phyloP scores from a whole-genome alignment of 768 basidiomycete species.

The Collybiopsis luxurians region DNA sequence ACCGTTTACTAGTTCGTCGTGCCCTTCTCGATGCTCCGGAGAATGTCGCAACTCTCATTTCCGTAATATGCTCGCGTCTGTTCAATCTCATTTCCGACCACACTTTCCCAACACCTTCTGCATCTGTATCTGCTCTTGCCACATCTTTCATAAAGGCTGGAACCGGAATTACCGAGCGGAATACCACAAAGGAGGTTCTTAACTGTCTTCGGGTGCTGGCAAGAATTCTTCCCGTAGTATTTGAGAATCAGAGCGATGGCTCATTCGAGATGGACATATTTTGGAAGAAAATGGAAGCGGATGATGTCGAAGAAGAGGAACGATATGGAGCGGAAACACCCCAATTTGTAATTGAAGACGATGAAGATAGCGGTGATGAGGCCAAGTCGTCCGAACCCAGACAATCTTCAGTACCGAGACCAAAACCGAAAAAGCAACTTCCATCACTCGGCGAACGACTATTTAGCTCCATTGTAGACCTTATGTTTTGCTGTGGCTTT shows the following conservation, averaged over 20 bases:
- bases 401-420: slow-evolving; percentile 16
- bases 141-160: slow-evolving; percentile 67
- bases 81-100: slow-evolving; percentile 78
- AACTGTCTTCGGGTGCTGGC: slow-evolving; percentile 92
- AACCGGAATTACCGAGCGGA: slow-evolving; percentile 43
- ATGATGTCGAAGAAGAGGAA: slow-evolving; percentile 28
- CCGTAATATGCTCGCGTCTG: slow-evolving; percentile 62
- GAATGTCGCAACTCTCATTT: slow-evolving; percentile 82
- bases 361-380: slow-evolving; percentile 47
- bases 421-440: slow-evolving; percentile 41
- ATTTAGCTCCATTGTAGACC: slow-evolving; percentile 76
- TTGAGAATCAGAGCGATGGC: slow-evolving; percentile 69
- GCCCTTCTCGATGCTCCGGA: slow-evolving; percentile 80
- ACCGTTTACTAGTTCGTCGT: slow-evolving; percentile 59
- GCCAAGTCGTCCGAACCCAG: slow-evolving; percentile 13
- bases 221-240: slow-evolving; percentile 86
- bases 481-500: slow-evolving; percentile 93
- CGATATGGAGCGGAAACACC: slow-evolving; percentile 25
- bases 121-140: slow-evolving; percentile 64
- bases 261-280: slow-evolving; percentile 76
- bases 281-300: slow-evolving; percentile 69
- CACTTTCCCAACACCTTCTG: slow-evolving; percentile 65
- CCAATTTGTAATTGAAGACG: slow-evolving; percentile 92
- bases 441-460: slow-evolving; percentile 84
- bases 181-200: slow-evolving; percentile 81